Percentiles rank a stretch among this genome's conserved stretches.
Conservation (phyloP, 495 filamentous ascomycete genomes). For the Penicillium odoratum region DNA sequence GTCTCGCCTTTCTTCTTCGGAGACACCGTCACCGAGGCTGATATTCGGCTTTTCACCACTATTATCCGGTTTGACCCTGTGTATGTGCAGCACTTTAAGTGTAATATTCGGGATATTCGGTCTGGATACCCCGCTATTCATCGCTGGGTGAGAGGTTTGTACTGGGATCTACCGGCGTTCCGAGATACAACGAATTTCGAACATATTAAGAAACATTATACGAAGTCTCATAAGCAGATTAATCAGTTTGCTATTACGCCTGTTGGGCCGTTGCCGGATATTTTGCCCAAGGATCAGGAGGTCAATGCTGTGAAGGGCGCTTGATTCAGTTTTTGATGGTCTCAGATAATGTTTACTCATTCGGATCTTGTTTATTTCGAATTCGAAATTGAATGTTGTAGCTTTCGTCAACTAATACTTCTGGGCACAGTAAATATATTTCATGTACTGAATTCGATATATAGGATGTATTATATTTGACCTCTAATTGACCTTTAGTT, state of each 20-base stretch:
- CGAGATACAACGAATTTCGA: slow-evolving; percentile 65
- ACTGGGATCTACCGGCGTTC: slow-evolving; percentile 67
- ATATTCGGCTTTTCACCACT: slow-evolving; percentile 80
- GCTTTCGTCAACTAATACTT: not conserved
- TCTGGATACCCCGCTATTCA: slow-evolving; percentile 71
- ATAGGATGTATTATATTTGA: not conserved
- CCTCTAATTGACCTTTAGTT: slow-evolving; percentile 6
- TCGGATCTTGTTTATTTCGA: not conserved
- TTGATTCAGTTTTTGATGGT: not conserved
- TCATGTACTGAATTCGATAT: not conserved
- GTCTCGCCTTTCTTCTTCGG: slow-evolving; percentile 68
- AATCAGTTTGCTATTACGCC: slow-evolving; percentile 65
- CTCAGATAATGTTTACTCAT: not conserved
- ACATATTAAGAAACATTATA: slow-evolving; percentile 73
- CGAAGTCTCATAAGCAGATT: slow-evolving; percentile 69
- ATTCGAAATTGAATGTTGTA: not conserved
- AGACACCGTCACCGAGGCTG: slow-evolving; percentile 69
- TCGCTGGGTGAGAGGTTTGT: slow-evolving; percentile 64
- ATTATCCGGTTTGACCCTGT: slow-evolving; percentile 84
- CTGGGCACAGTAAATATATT: not conserved
- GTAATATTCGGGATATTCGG: slow-evolving; percentile 81
- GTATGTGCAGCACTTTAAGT: slow-evolving; percentile 95
- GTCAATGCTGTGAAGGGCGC: slow-evolving; percentile 53
- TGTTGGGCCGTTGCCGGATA: slow-evolving; percentile 62
- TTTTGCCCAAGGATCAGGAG: slow-evolving; percentile 61